Conservation (phyloP, 208 protist species). For the Leishmania aethiopica region DNA sequence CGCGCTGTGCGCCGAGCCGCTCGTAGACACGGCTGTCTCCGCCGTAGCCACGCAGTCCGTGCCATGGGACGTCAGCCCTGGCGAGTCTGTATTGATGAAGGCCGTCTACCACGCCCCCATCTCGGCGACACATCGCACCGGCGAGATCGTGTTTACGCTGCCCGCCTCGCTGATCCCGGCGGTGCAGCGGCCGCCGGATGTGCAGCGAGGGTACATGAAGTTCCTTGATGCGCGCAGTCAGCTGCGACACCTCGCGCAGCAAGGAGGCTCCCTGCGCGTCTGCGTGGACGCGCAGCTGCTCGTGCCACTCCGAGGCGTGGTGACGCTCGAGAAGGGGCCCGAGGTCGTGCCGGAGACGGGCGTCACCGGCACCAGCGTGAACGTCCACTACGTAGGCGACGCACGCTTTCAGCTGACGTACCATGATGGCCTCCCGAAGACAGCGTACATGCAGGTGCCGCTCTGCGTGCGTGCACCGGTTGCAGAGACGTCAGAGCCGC, state of each 20-base stretch:
- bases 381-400: constrained; percentile 47
- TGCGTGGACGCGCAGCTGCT: constrained; percentile 40
- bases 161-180: constrained; percentile 58
- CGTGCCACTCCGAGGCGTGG: constrained; percentile 51
- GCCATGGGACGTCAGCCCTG: constrained; percentile 66
- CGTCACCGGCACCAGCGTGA: constrained; percentile 3
- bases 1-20: constrained; percentile 22
- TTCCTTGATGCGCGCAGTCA: constrained; percentile 24
- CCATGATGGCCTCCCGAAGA: constrained; percentile 12
- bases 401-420: constrained; percentile 42
- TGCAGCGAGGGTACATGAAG: constrained; percentile 51
- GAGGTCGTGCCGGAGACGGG: constrained; percentile 4
- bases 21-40: constrained; percentile 21
- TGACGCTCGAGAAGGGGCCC: constrained; percentile 37
- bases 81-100: constrained; percentile 40
- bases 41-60: constrained; percentile 58
- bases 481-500: constrained; percentile 54
- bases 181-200: constrained; percentile 33
- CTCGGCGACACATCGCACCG: constrained; percentile 16
- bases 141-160: constrained; percentile 44
- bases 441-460: constrained; percentile 22
- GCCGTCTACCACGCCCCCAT: constrained; percentile 66
- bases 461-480: constrained; percentile 43
- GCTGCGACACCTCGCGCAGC: constrained; percentile 1
- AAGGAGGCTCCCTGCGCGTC: constrained; percentile 29